phyloP scores from a whole-genome alignment of 1,139 yeast species.

The Sugiyamaella japonica region DNA sequence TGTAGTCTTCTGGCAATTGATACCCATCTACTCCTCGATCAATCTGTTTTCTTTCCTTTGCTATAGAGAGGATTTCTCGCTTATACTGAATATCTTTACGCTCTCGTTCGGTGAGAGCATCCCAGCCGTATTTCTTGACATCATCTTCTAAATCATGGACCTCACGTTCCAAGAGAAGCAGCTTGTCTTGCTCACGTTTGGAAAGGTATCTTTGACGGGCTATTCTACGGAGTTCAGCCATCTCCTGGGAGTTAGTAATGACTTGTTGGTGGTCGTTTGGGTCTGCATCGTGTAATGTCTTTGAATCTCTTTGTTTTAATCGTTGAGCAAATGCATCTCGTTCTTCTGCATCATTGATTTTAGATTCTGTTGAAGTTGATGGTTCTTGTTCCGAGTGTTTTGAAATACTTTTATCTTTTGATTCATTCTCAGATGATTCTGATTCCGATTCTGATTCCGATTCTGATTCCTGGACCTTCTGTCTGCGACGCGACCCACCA shows the following conservation, averaged over 20 bases:
- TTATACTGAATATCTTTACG: slow-evolving; percentile 54
- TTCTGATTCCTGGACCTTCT: slow-evolving; percentile 8
- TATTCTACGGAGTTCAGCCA: slow-evolving; percentile 43
- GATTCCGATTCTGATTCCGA: slow-evolving; percentile 20
- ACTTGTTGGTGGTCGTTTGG: slow-evolving; percentile 14
- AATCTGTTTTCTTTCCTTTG: slow-evolving; percentile 45
- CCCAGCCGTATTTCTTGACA: slow-evolving; percentile 51
- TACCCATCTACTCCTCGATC: slow-evolving; percentile 45
- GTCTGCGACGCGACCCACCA: slow-evolving; percentile 8
- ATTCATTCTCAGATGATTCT: slow-evolving; percentile 16
- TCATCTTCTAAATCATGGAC: slow-evolving; percentile 51
- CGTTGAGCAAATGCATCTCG: slow-evolving; percentile 39
- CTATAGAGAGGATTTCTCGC: slow-evolving; percentile 47
- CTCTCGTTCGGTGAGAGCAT: slow-evolving; percentile 50
- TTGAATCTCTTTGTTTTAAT: slow-evolving; percentile 31
- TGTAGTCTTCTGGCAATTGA: slow-evolving; percentile 57
- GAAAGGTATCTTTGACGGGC: slow-evolving; percentile 53
- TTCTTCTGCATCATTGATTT: slow-evolving; percentile 27
- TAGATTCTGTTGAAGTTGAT: neutral
- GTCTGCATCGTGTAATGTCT: slow-evolving; percentile 15
- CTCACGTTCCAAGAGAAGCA: slow-evolving; percentile 49
- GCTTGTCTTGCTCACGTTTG: slow-evolving; percentile 50
- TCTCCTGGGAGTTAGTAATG: slow-evolving; percentile 20
- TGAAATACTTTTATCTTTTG: slow-evolving; percentile 5
- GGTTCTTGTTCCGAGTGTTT: neutral